A percentile compares a stretch with the other conserved stretches of the same genome.
These are phyloP conservation scores for Rhizophora apiculata DNA, from an alignment of 345 rosid species.

Conservation along the genomic window DNA sequence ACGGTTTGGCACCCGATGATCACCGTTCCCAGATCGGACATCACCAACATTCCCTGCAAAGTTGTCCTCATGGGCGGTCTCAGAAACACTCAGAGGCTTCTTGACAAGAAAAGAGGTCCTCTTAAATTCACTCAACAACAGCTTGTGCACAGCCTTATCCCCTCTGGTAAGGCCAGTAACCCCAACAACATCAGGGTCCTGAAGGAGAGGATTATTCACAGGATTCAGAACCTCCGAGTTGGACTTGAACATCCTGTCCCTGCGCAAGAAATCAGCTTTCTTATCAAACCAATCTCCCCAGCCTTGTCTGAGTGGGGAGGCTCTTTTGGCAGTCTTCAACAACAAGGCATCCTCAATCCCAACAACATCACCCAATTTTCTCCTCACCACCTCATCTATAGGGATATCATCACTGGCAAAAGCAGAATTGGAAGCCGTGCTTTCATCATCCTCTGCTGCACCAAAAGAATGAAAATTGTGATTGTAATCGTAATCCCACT, in stretches of 20 bases:
- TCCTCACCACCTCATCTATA: conserved; percentile 66
- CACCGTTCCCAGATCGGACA: conserved; percentile 19
- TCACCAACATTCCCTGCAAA: conserved; percentile 19
- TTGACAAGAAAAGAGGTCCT: conserved; percentile 56
- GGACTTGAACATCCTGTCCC: conserved; percentile 81
- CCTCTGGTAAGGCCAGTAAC: conserved; percentile 68
- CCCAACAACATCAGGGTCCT: conserved; percentile 88
- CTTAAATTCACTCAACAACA: conserved; percentile 62
- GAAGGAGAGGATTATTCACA: conserved; percentile 72
- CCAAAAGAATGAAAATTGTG: conserved; percentile 35
- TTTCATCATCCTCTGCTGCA: conserved; percentile 26
- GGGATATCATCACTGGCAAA: conserved; percentile 84
- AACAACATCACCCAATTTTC: conserved; percentile 57
- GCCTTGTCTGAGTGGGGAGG: conserved; percentile 69
- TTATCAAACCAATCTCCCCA: conserved; percentile 99
- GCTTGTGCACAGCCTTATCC: conserved; percentile 65
- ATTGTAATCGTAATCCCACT: conserved; percentile 76
- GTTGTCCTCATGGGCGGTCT: conserved; percentile 12
- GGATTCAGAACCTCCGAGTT: conserved; percentile 80
- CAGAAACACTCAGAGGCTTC: conserved; percentile 54
- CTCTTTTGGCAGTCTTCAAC: conserved; percentile 53
- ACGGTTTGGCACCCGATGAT: not conserved
- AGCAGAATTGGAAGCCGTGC: conserved; percentile 26
- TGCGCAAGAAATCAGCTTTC: conserved; percentile 80
- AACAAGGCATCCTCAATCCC: conserved; percentile 72